Percentiles rank a stretch among this genome's conserved stretches.
Evolutionary conservation across 148 eudicot species (phyloP).

Genomic region (Cornus suecica): DNA sequence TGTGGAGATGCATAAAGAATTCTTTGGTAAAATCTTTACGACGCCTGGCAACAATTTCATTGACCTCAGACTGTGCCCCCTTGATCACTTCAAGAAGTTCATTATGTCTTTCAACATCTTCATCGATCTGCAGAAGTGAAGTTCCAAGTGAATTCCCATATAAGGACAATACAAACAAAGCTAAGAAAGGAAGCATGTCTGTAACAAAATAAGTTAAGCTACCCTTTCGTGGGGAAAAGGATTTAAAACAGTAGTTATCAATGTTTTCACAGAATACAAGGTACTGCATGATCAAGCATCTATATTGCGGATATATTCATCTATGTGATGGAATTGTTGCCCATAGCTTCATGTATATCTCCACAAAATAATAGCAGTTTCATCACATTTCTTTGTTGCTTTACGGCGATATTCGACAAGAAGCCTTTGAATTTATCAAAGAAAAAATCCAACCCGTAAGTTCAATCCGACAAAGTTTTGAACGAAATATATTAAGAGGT

Average conservation of each 20-base stretch:
- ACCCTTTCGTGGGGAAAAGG: too few relatives aligned
- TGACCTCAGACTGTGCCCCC: conserved; percentile 53
- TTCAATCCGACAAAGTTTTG: too few relatives aligned
- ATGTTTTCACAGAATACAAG: not conserved
- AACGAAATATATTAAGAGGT: too few relatives aligned
- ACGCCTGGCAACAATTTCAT: conserved; percentile 71
- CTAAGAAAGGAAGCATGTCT: not conserved
- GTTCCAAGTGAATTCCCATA: not conserved
- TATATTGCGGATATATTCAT: not conserved
- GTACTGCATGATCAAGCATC: not conserved
- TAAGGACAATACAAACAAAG: not conserved
- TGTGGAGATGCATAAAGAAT: conserved; percentile 73
- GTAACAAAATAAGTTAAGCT: too few relatives aligned
- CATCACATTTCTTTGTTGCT: not conserved
- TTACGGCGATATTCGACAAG: too few relatives aligned
- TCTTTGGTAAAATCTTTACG: conserved; percentile 96
- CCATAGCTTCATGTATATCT: not conserved
- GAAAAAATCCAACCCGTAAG: too few relatives aligned
- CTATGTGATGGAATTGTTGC: not conserved
- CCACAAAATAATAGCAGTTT: not conserved
- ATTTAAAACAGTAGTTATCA: too few relatives aligned
- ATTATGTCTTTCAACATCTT: conserved; percentile 78
- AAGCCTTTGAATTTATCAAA: too few relatives aligned
- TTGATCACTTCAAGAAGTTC: conserved; percentile 67
- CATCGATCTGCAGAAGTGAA: conserved; percentile 62